A percentile compares a stretch with the other conserved stretches of the same genome.
Conservation (phyloP, 768 basidiomycete species). For the Heimioporus sp. region DNA sequence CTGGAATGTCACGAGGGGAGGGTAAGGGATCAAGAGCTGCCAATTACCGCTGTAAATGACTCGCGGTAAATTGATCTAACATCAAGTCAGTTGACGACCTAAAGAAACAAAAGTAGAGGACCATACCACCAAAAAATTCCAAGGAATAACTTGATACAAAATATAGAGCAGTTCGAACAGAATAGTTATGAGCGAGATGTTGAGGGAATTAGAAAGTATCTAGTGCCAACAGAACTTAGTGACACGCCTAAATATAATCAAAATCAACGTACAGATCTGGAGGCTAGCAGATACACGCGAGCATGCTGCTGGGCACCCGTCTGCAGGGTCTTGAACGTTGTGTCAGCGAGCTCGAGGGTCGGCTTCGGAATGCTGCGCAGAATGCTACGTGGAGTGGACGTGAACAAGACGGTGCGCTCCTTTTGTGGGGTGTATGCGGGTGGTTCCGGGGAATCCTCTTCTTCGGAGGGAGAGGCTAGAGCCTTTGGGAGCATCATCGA, state of each 20-base stretch:
- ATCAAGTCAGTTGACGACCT: conserved; percentile 2
- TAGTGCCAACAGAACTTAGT: conserved; percentile 14
- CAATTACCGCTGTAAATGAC: conserved; percentile 3
- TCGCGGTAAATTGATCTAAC: conserved; percentile 18
- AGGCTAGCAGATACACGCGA: conserved; percentile 18
- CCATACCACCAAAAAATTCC: conserved; percentile 44
- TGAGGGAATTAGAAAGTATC: conserved; percentile 66
- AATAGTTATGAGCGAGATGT: conserved; percentile 57
- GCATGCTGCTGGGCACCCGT: conserved; percentile 17
- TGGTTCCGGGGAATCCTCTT: conserved; percentile 3
- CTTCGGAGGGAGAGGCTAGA: conserved; percentile 38
- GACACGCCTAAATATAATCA: background rate
- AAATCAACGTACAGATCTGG: conserved; percentile 26
- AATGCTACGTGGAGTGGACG: conserved; percentile 29
- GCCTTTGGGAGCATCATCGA: conserved; percentile 50
- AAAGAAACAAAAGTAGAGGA: background rate
- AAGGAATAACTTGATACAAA: conserved; percentile 51
- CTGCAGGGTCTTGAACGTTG: conserved; percentile 21
- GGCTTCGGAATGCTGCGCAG: conserved; percentile 22
- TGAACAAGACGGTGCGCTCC: conserved; percentile 12
- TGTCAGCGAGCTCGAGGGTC: conserved; percentile 17
- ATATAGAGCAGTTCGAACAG: conserved; percentile 55
- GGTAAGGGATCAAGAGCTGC: conserved; percentile 41
- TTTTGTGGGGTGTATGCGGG: conserved; percentile 15
- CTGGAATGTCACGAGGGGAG: conserved; percentile 45